A percentile compares a stretch with the other conserved stretches of the same genome.
Evolutionary conservation across 2,329 filamentous ascomycete species (phyloP).

Genomic region (Cladosporium sp.): DNA sequence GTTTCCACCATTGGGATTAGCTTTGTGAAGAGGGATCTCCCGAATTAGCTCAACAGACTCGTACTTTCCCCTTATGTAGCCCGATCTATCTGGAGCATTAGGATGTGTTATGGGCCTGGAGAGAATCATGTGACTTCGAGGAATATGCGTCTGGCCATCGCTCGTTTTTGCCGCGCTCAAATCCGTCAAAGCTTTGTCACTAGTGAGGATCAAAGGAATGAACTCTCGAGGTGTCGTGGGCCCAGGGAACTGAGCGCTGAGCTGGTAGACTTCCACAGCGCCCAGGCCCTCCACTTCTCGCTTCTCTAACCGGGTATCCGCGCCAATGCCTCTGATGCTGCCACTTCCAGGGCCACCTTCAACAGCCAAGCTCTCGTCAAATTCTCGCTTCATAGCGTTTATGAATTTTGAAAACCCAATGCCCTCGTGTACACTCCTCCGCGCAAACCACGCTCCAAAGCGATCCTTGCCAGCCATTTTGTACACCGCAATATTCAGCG

Average conservation of each 20-base stretch:
- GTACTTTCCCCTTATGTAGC: slow-evolving; percentile 81
- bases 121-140: slow-evolving; percentile 79
- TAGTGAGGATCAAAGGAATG: slow-evolving; percentile 74
- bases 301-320: slow-evolving; percentile 71
- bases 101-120: slow-evolving; percentile 82
- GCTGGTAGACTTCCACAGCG: slow-evolving; percentile 73
- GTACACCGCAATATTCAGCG: slow-evolving; percentile 73
- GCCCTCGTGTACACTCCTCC: slow-evolving; percentile 78
- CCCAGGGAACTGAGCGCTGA: slow-evolving; percentile 86
- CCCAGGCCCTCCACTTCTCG: slow-evolving; percentile 60
- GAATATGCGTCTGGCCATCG: slow-evolving; percentile 41
- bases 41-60: slow-evolving; percentile 90
- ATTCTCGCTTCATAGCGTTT: slow-evolving; percentile 74
- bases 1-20: slow-evolving; percentile 31
- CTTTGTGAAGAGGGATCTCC: slow-evolving; percentile 65
- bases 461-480: slow-evolving; percentile 78
- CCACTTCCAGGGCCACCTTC: slow-evolving; percentile 70
- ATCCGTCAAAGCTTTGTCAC: slow-evolving; percentile 53
- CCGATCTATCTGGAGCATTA: slow-evolving; percentile 66
- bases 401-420: slow-evolving; percentile 77
- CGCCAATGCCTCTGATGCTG: slow-evolving; percentile 81
- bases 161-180: slow-evolving; percentile 39
- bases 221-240: slow-evolving; percentile 89
- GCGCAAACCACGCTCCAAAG: slow-evolving; percentile 85
- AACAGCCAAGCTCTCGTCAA: slow-evolving; percentile 72